Evolutionary conservation across 148 eudicot species (phyloP), one percentile per base, ranked within the genome.

Genomic region (Selenicereus undatus): DNA sequence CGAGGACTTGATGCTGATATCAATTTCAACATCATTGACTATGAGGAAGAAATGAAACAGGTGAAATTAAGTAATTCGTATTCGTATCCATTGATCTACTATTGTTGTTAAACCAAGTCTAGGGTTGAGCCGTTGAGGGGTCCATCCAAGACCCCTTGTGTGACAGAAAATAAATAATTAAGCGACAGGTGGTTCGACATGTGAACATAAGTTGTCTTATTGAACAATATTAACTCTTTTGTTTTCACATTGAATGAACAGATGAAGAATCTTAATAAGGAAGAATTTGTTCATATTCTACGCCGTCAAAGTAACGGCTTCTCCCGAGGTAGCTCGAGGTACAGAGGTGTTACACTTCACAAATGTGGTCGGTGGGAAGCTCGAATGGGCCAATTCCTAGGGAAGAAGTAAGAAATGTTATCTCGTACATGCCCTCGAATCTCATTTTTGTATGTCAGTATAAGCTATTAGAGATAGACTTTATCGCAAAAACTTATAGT

Each of bases 361-460:
- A 94, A 94, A 86, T 90, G 92, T 83, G 98, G 97, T 72, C 88
- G 89, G 16, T 94, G 98, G 98, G 98, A 94, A 56, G 93, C 98
- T 85, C 87, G 93, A 29, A 92, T 91, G 92, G 97, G 94, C 17
- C 98, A 92, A 76, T 85, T 91, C 76, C 85, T 89, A 43, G 98
- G 97, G 69, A 94, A 92, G 78, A 92, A 92, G 97, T 91, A 82
- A 86, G 90, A 42, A 52, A 11, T 24, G 27, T 27, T n/a, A 22
- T 14, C 42, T 11, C 66, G 10, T 29, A 22, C 48, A 42, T 1
- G 16, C 54, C 26, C 42, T 27, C 1, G 1, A 79, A 21, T 74
- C 27, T n/a, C 27, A 39, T 7, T 62, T 24, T 62, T 62, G 11
- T 7, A 6, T n/a, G 21, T 7, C 52, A 4, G 0, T 12, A 48